Conservation (phyloP, 139 green algal species). For the Haematococcus sp. region DNA sequence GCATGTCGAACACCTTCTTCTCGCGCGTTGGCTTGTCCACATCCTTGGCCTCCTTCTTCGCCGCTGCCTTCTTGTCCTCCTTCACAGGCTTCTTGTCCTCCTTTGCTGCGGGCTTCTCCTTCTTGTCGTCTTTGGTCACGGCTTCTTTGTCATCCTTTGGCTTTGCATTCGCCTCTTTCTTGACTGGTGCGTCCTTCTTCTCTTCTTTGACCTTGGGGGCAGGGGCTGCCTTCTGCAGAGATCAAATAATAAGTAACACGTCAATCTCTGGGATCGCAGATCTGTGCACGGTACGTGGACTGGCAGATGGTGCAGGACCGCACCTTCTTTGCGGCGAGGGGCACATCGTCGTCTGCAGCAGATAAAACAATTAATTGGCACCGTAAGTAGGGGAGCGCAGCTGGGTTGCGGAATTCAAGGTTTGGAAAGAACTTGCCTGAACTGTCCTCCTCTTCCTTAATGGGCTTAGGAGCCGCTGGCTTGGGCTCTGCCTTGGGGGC, state of each 20-base stretch:
- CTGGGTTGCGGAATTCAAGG: no score
- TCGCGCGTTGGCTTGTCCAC: constrained; percentile 35
- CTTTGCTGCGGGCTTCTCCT: neutral
- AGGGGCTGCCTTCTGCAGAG: neutral
- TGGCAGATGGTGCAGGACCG: no score
- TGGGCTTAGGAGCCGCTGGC: no score
- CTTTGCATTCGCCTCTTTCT: constrained; percentile 1
- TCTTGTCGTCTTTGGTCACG: constrained; percentile 9
- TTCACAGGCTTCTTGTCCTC: constrained; percentile 12
- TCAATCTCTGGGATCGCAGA: neutral
- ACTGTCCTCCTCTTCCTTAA: no score
- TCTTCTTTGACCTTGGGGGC: neutral
- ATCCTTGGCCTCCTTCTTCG: constrained; percentile 15
- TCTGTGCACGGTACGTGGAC: no score
- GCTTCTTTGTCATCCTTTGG: neutral
- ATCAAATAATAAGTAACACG: neutral
- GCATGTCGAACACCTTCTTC: constrained; percentile 71
- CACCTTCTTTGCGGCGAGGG: constrained; percentile 1
- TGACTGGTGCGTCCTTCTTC: neutral
- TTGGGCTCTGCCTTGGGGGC: no score
- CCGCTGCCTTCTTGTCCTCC: neutral
- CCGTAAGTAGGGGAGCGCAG: no score
- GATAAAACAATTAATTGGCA: no score
- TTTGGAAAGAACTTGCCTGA: no score
- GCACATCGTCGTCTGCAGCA: neutral